Evolutionary conservation across 1,284 basidiomycete genomes (phyloP).

Genomic region (Malassezia globosa): DNA sequence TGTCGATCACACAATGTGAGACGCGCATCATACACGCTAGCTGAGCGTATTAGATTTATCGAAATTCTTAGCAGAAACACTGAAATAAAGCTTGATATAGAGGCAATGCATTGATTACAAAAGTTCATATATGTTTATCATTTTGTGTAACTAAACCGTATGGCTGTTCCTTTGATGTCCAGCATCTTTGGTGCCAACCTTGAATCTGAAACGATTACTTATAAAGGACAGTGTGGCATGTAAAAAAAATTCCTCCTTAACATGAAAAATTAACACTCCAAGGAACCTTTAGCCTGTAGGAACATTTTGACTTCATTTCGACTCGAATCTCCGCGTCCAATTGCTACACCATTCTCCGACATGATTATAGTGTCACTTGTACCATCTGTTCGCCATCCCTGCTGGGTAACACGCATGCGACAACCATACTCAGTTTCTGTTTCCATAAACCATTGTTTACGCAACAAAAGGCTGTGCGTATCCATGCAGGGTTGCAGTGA

Average conservation of each 20-base stretch:
- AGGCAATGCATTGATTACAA: neutral
- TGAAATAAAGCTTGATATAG: neutral
- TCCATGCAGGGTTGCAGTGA: constrained; percentile 2
- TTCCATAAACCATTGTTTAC: constrained; percentile 8
- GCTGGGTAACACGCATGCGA: neutral
- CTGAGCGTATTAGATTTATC: neutral
- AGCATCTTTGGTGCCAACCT: no score
- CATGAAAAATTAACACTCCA: no score
- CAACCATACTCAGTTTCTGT: neutral
- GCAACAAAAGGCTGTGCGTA: constrained; percentile 1
- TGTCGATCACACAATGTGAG: no score
- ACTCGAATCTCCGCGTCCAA: no score
- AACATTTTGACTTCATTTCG: no score
- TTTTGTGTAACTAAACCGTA: neutral
- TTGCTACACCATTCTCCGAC: constrained; percentile 5
- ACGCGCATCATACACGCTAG: neutral
- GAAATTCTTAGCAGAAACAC: neutral
- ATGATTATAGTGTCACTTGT: constrained; percentile 6
- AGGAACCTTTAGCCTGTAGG: no score
- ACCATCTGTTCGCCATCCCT: constrained; percentile 6
- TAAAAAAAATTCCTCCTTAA: neutral
- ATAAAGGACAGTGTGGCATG: neutral
- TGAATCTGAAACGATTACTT: neutral
- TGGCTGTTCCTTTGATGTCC: no score
- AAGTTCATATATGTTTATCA: neutral